A percentile compares a stretch with the other conserved stretches of the same genome.
These are phyloP conservation scores for Helianthus tuberosus DNA, from an alignment of 129 eudicot genomes.

Conservation along the genomic window DNA sequence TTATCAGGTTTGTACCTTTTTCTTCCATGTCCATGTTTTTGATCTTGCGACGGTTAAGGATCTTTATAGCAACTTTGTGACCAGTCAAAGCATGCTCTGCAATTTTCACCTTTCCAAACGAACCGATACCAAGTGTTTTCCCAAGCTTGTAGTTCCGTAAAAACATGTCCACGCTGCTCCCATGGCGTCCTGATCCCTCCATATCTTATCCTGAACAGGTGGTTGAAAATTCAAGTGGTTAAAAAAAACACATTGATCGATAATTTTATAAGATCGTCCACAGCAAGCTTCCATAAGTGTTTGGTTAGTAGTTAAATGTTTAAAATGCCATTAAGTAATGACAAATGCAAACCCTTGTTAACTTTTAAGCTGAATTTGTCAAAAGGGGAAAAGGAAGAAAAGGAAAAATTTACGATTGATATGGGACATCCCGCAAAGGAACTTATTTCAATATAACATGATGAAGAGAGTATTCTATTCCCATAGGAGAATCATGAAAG, in stretches of 20 bases:
- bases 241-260: neutral
- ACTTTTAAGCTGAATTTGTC: slow-evolving; percentile 2
- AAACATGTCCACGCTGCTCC: slow-evolving; percentile 62
- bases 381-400: neutral
- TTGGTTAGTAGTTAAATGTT: neutral
- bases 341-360: neutral
- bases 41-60: slow-evolving; percentile 89
- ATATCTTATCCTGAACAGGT: slow-evolving; percentile 46
- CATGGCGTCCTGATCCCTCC: slow-evolving; percentile 85
- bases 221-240: slow-evolving; percentile 10
- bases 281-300: neutral
- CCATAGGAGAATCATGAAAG: neutral
- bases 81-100: slow-evolving; percentile 88
- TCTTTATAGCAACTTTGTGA: slow-evolving; percentile 97
- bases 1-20: slow-evolving; percentile 54
- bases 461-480: slow-evolving; percentile 17
- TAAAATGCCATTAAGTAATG: slow-evolving; percentile 4
- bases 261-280: slow-evolving; percentile 8
- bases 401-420: neutral
- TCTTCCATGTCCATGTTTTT: slow-evolving; percentile 99
- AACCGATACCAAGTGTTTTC: slow-evolving; percentile 95
- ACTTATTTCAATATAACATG: slow-evolving; percentile 7
- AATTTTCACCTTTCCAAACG: slow-evolving; percentile 94
- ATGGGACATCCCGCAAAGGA: slow-evolving; percentile 9
- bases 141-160: slow-evolving; percentile 91